These are phyloP conservation scores for Pleomassaria siparia DNA, from an alignment of 2,329 filamentous ascomycete genomes.

Conservation along the genomic window DNA sequence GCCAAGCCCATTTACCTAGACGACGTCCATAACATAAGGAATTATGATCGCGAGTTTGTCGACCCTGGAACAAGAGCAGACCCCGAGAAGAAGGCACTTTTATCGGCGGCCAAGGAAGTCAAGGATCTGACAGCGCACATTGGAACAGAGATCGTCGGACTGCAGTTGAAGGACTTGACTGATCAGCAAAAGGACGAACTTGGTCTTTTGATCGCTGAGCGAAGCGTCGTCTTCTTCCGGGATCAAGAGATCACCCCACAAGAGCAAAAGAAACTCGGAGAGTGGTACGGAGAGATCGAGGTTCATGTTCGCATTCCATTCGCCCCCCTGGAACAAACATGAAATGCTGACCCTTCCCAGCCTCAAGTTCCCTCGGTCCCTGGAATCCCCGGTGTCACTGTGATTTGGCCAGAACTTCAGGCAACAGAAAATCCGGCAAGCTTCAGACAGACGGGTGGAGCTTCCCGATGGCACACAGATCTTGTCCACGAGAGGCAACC, in stretches of 20 bases:
- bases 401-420: slow-evolving; percentile 70
- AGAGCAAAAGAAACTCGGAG: slow-evolving; percentile 33
- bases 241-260: slow-evolving; percentile 48
- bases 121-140: slow-evolving; percentile 41
- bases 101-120: slow-evolving; percentile 46
- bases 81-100: slow-evolving; percentile 44
- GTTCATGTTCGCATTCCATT: slow-evolving; percentile 58
- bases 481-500: slow-evolving; percentile 72
- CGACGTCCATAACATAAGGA: slow-evolving; percentile 67
- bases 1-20: slow-evolving; percentile 68
- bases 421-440: slow-evolving; percentile 62
- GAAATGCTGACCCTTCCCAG: slow-evolving; percentile 38
- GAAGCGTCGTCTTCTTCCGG: slow-evolving; percentile 54
- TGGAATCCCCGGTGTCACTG: slow-evolving; percentile 62
- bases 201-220: slow-evolving; percentile 43
- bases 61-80: slow-evolving; percentile 55
- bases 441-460: slow-evolving; percentile 69
- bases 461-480: slow-evolving; percentile 70
- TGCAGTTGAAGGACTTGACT: slow-evolving; percentile 53
- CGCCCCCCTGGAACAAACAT: neutral
- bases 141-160: slow-evolving; percentile 38
- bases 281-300: slow-evolving; percentile 58
- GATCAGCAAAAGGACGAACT: slow-evolving; percentile 54
- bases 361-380: slow-evolving; percentile 73
- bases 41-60: slow-evolving; percentile 41